phyloP scores from a whole-genome alignment of 768 basidiomycete species.

The Lentinus brumalis region DNA sequence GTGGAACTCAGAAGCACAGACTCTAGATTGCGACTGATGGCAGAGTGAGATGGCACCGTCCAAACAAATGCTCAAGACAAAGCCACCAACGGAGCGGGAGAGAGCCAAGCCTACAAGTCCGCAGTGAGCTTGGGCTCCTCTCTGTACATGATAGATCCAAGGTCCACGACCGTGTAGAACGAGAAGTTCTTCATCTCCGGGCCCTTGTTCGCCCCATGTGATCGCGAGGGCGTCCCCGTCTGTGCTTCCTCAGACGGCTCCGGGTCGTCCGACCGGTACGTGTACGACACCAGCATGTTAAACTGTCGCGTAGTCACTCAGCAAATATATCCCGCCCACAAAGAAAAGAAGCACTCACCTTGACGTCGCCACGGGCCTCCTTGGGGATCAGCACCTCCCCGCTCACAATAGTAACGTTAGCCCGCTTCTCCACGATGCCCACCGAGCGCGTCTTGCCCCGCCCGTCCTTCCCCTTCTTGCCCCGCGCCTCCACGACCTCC shows the following conservation, averaged over 20 bases:
- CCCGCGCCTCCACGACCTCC: conserved; percentile 31
- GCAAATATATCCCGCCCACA: neutral
- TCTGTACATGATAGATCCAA: conserved; percentile 68
- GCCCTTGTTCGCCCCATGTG: conserved; percentile 40
- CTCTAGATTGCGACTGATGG: too few relatives aligned
- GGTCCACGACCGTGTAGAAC: conserved; percentile 83
- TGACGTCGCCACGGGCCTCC: conserved; percentile 74
- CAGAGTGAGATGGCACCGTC: too few relatives aligned
- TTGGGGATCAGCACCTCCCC: conserved; percentile 87
- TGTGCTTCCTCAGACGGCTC: conserved; percentile 60
- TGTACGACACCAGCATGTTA: conserved; percentile 92
- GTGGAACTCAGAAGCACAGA: too few relatives aligned
- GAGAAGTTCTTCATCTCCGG: conserved; percentile 87
- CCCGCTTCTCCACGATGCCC: conserved; percentile 85
- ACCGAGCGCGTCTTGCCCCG: conserved; percentile 57
- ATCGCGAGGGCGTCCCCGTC: conserved; percentile 38
- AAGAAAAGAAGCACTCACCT: conserved; percentile 51
- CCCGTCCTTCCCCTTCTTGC: conserved; percentile 48
- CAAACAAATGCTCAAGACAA: too few relatives aligned
- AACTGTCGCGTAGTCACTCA: conserved; percentile 52
- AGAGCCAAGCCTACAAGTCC: conserved; percentile 8
- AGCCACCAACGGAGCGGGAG: too few relatives aligned
- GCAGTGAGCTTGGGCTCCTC: conserved; percentile 42
- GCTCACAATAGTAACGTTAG: conserved; percentile 86
- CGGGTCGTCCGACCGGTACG: conserved; percentile 89